phyloP scores from a whole-genome alignment of 2,329 filamentous ascomycete genomes.

The Sphaceloma murrayae region DNA sequence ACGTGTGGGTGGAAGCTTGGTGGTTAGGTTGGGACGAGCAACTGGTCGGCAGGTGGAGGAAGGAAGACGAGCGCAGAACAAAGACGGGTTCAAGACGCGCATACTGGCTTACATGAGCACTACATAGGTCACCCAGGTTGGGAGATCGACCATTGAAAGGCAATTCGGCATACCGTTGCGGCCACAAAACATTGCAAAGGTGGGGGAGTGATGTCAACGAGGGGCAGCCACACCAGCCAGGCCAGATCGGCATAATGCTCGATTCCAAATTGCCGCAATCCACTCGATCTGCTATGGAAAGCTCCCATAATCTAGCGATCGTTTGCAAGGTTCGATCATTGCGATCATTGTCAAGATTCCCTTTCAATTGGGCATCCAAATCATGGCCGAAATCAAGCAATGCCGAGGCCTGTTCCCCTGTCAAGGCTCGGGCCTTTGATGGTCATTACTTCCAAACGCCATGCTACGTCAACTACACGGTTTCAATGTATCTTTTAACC shows the following conservation, averaged over 20 bases:
- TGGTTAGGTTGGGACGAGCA: neutral
- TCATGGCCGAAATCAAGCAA: neutral
- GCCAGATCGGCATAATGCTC: constrained; percentile 4
- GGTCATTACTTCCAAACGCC: constrained; percentile 6
- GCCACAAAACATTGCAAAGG: neutral
- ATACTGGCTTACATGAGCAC: constrained; percentile 13
- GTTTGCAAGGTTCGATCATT: too few relatives aligned
- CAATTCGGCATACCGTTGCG: neutral
- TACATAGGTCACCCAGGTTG: neutral
- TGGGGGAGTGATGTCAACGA: constrained; percentile 12
- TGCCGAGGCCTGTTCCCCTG: constrained; percentile 1
- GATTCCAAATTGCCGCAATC: neutral
- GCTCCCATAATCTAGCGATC: too few relatives aligned
- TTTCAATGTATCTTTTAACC: constrained; percentile 33
- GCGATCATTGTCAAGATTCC: too few relatives aligned
- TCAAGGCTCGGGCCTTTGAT: neutral
- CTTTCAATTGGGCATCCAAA: too few relatives aligned
- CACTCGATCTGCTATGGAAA: too few relatives aligned
- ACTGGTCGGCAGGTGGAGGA: neutral
- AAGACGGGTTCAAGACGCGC: neutral
- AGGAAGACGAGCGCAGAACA: neutral
- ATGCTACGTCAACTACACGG: constrained; percentile 23
- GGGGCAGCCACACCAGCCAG: constrained; percentile 2
- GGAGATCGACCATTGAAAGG: constrained; percentile 3
- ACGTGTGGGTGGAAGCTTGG: neutral